Percentiles rank a stretch among this genome's conserved stretches.
Evolutionary conservation across 2,329 filamentous ascomycete genomes (phyloP).

Genomic region (Penicillium sp.): DNA sequence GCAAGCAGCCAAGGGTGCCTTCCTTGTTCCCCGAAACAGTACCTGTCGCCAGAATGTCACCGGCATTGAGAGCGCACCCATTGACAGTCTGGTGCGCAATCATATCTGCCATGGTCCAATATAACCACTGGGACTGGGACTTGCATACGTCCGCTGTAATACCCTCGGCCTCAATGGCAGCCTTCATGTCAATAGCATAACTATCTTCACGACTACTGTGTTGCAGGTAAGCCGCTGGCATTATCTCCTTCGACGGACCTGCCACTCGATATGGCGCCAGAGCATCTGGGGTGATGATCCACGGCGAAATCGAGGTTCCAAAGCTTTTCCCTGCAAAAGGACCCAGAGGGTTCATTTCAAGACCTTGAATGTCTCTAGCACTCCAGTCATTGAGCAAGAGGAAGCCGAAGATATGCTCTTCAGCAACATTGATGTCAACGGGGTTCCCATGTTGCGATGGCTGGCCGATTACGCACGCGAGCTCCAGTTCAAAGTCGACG

Average conservation of each 20-base stretch:
- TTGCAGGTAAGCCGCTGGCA: background rate
- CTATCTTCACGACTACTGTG: background rate
- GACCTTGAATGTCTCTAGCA: background rate
- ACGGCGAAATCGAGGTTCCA: background rate
- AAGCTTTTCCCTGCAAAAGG: constrained; percentile 1
- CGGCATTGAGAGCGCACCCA: background rate
- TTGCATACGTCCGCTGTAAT: background rate
- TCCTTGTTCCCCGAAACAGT: background rate
- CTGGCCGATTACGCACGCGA: background rate
- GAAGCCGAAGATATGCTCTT: constrained; percentile 3
- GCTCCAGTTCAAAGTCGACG: background rate
- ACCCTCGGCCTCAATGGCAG: background rate
- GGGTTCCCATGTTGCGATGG: background rate
- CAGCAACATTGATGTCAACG: background rate
- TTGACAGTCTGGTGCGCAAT: background rate
- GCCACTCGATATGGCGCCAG: background rate
- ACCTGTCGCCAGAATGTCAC: background rate
- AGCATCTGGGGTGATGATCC: background rate
- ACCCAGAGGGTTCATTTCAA: background rate
- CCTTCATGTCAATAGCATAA: background rate
- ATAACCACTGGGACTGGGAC: background rate
- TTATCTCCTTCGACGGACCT: background rate
- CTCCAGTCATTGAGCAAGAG: constrained; percentile 2
- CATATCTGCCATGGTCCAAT: background rate
- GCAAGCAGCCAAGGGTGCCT: background rate